A percentile compares a stretch with the other conserved stretches of the same genome.
Evolutionary conservation across 73 alveolate genomes (phyloP).

Genomic region (Uronychia binucleata): DNA sequence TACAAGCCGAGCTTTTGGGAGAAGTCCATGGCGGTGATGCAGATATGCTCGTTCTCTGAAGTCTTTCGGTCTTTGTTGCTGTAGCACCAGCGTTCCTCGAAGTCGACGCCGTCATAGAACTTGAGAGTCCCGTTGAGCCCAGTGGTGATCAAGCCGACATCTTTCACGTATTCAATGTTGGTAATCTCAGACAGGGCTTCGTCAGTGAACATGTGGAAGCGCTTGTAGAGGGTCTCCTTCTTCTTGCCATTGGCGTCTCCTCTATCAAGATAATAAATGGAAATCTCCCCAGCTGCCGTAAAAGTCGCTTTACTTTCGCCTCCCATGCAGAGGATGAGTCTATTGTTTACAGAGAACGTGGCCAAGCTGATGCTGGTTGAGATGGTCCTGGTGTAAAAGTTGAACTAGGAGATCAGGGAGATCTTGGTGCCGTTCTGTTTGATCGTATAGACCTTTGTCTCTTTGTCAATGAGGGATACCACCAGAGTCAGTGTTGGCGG

Average conservation of each 20-base stretch:
- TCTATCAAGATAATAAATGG: constrained; percentile 32
- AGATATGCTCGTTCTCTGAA: constrained; percentile 24
- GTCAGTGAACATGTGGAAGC: background rate
- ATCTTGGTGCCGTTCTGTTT: constrained; percentile 53
- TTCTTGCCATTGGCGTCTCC: background rate
- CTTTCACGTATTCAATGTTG: constrained; percentile 45
- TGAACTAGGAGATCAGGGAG: background rate
- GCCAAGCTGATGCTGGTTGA: constrained; percentile 35
- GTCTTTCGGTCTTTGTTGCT: constrained; percentile 31
- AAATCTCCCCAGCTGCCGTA: constrained; percentile 16
- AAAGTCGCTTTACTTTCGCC: background rate
- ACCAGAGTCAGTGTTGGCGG: constrained; percentile 29
- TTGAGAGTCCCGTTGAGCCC: constrained; percentile 58
- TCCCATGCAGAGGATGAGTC: constrained; percentile 42
- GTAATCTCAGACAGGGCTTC: constrained; percentile 44
- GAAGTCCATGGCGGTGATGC: constrained; percentile 48
- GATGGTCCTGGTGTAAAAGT: constrained; percentile 9
- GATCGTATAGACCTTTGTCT: constrained; percentile 36
- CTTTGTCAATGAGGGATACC: constrained; percentile 58
- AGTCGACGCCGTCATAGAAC: constrained; percentile 66
- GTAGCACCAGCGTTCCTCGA: constrained; percentile 42
- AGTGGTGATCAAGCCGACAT: constrained; percentile 50
- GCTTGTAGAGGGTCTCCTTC: background rate
- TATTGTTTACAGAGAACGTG: constrained; percentile 26
- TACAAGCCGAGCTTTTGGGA: constrained; percentile 31